Base-by-base conservation (phyloP, 768 basidiomycete species). In the Russula foetens region DNA sequence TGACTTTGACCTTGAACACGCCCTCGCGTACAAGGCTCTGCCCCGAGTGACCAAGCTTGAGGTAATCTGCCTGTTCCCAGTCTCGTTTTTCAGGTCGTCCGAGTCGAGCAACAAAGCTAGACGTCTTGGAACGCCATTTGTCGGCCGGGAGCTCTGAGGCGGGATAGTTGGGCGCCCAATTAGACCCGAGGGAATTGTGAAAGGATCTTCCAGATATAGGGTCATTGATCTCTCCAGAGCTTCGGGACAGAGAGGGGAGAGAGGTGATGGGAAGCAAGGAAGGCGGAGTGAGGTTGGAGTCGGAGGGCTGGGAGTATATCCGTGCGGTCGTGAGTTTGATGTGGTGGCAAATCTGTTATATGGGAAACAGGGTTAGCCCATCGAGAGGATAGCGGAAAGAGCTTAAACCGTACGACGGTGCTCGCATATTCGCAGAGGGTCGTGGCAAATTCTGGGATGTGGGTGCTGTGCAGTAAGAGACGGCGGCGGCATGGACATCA, bases 301-400 rank as follows among this genome's bases (percentile, higher is more conserved):
- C 63, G 65, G 19, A 66, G 65, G 11, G 65, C 65, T 3, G 65
- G 65, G 29, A 66, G 63, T 17, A 66, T 59, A 38, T 66, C 65
- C 0, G 63, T 66, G n/a, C 65, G 65, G 24, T 63, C 65, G 31
- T 66, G 65, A 7, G 64, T 58, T 24, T 59, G 58, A 21, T 58
- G 45, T 1, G 63, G 59, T 49, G 59, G 56, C 38, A 55, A 48
- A 17, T 64, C 65, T 66, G n/a, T 44, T 24, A 35, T 33, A 33
- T 9, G 31, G 31, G 14, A 35, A 11, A 12, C 4, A 35, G 9
- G 14, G 11, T 35, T 35, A 35, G 35, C 35, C 14, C 14, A 35
- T 35, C 35, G 35, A 35, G 35, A 35, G 35, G 35, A 11, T 35
- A 2, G 14, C 4, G 9, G 35, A 11, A 11, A 35, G 9, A 2